Evolutionary conservation across 352 stramenopile species (phyloP).

Genomic region (Phytopythium delawarense): DNA sequence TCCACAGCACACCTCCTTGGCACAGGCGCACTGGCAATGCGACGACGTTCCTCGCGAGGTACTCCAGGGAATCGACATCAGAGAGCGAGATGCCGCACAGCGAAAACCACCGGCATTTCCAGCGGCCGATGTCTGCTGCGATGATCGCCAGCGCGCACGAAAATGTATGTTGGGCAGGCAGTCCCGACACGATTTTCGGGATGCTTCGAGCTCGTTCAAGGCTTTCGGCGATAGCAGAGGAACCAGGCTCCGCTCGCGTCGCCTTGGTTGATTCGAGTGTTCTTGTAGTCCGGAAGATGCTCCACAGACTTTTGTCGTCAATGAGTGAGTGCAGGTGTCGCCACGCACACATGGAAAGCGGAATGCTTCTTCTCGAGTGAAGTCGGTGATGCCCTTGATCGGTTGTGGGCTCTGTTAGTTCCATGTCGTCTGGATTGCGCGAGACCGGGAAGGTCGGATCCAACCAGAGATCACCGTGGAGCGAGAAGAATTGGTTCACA

Average conservation of each 20-base stretch:
- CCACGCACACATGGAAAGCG: conserved; percentile 6
- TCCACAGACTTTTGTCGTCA: background rate
- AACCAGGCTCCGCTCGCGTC: background rate
- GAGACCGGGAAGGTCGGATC: conserved; percentile 29
- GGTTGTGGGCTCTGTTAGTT: background rate
- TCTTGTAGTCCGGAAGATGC: background rate
- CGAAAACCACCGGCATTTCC: conserved; percentile 20
- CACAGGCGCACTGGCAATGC: conserved; percentile 23
- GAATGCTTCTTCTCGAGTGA: background rate
- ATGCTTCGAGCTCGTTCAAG: background rate
- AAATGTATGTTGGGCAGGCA: conserved; percentile 31
- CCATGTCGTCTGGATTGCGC: background rate
- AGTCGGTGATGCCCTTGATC: background rate
- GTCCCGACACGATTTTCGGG: conserved; percentile 6
- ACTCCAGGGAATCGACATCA: background rate
- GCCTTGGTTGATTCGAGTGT: no score
- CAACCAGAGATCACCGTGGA: conserved; percentile 26
- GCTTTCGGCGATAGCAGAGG: background rate
- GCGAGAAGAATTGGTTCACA: conserved; percentile 33
- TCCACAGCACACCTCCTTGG: conserved; percentile 23
- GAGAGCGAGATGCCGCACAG: background rate
- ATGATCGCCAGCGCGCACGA: conserved; percentile 26
- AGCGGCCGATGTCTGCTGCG: conserved; percentile 14
- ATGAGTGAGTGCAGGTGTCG: background rate
- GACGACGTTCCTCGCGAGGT: conserved; percentile 5